Percentiles rank a stretch among this genome's conserved stretches.
Evolutionary conservation across 768 basidiomycete species (phyloP).

Genomic region (Dictyophora rubrovolvata): DNA sequence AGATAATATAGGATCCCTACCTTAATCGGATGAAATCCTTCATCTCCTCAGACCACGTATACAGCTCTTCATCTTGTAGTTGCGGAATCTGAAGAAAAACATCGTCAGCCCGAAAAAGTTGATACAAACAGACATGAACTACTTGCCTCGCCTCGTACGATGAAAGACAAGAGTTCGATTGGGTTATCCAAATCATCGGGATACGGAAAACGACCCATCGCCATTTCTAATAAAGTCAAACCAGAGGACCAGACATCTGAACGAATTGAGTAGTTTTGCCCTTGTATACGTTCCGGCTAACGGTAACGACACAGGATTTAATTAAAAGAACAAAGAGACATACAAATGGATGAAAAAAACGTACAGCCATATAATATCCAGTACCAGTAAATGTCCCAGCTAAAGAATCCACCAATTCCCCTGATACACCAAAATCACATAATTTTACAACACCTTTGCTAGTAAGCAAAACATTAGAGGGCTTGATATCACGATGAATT

Average conservation of each 20-base stretch:
- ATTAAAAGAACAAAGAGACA: slow-evolving; percentile 10
- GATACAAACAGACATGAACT: slow-evolving; percentile 11
- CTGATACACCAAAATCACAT: slow-evolving; percentile 95
- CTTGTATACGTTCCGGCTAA: slow-evolving; percentile 93
- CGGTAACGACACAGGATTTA: slow-evolving; percentile 8
- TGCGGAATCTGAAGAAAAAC: slow-evolving; percentile 53
- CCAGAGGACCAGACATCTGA: slow-evolving; percentile 99
- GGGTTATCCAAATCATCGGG: slow-evolving; percentile 73
- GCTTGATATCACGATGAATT: slow-evolving; percentile 95
- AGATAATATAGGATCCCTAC: slow-evolving; percentile 35
- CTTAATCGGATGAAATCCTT: slow-evolving; percentile 84
- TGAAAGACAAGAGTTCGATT: slow-evolving; percentile 91
- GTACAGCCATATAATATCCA: slow-evolving; percentile 96
- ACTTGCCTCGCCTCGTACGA: slow-evolving; percentile 67
- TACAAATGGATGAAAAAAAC: slow-evolving; percentile 21
- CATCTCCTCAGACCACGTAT: slow-evolving; percentile 70
- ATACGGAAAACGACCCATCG: slow-evolving; percentile 92
- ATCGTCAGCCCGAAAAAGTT: slow-evolving; percentile 9
- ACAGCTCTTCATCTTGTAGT: slow-evolving; percentile 61
- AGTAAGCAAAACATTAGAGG: slow-evolving; percentile 85
- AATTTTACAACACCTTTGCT: slow-evolving; percentile 85
- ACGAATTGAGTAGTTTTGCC: slow-evolving; percentile 84
- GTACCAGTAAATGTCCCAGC: slow-evolving; percentile 98
- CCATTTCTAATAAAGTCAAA: slow-evolving; percentile 86
- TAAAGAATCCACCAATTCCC: slow-evolving; percentile 81